A percentile compares a stretch with the other conserved stretches of the same genome.
These are phyloP conservation scores for Chlamydomonas applanata DNA, from an alignment of 139 green algal species.

Conservation along the genomic window DNA sequence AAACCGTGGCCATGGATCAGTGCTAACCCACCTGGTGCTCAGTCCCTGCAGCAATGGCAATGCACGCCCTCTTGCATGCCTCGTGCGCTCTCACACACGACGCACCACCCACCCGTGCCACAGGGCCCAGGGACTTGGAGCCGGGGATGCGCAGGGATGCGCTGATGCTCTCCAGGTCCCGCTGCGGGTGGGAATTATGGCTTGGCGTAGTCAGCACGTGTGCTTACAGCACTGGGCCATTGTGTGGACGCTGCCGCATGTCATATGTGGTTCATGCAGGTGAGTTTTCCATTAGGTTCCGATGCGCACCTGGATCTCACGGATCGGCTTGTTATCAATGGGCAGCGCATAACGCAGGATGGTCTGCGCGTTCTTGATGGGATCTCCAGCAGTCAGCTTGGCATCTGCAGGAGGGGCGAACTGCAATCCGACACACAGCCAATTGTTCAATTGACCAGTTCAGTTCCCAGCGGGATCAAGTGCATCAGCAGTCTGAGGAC, in stretches of 20 bases:
- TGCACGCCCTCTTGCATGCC: too few relatives aligned
- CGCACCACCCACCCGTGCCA: conserved; percentile 54
- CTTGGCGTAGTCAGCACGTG: neutral
- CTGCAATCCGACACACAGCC: neutral
- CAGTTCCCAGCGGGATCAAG: neutral
- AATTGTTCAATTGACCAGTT: neutral
- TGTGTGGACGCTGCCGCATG: neutral
- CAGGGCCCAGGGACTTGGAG: conserved; percentile 74
- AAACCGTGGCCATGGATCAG: too few relatives aligned
- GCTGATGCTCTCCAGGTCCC: conserved; percentile 84
- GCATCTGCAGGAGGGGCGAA: conserved; percentile 21
- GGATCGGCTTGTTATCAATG: conserved; percentile 90
- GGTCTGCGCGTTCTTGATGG: conserved; percentile 86
- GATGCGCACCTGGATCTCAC: conserved; percentile 71
- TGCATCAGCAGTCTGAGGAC: neutral
- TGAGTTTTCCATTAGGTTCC: neutral
- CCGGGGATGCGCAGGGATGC: conserved; percentile 87
- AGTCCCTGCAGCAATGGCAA: neutral
- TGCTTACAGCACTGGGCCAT: neutral
- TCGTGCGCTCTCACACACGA: neutral
- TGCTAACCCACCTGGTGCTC: neutral
- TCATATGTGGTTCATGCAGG: too few relatives aligned
- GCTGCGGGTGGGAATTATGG: conserved; percentile 31
- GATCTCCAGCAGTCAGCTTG: conserved; percentile 38
- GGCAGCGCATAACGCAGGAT: conserved; percentile 94